These are phyloP conservation scores for Cystobasidium ongulense DNA, from an alignment of 768 basidiomycete genomes.

Conservation along the genomic window DNA sequence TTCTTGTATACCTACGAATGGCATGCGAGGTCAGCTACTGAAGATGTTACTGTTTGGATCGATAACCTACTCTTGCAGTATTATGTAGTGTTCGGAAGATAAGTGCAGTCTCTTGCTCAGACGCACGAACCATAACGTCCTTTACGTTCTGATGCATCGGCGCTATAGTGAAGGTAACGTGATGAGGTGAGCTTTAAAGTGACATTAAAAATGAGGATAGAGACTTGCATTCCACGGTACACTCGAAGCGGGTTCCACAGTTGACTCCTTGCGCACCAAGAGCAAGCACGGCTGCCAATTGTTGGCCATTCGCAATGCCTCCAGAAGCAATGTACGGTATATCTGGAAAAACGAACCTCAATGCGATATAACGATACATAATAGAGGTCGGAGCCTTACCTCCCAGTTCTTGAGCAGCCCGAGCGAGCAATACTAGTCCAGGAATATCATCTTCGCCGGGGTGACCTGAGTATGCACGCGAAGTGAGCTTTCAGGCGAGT, in stretches of 20 bases:
- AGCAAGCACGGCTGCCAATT: slow-evolving; percentile 70
- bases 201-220: slow-evolving; percentile 92
- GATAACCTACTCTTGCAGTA: slow-evolving; percentile 61
- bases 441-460: slow-evolving; percentile 84
- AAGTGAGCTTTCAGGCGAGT: not conserved
- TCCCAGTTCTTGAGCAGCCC: slow-evolving; percentile 72
- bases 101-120: slow-evolving; percentile 66
- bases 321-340: slow-evolving; percentile 85
- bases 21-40: no score
- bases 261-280: slow-evolving; percentile 51
- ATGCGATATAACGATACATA: not conserved
- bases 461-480: slow-evolving; percentile 12
- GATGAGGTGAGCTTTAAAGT: slow-evolving; percentile 67
- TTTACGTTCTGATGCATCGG: slow-evolving; percentile 86
- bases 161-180: slow-evolving; percentile 45
- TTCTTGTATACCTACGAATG: slow-evolving; percentile 54
- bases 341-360: not conserved
- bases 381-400: not conserved
- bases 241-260: slow-evolving; percentile 48
- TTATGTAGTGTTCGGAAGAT: slow-evolving; percentile 82
- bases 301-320: slow-evolving; percentile 77
- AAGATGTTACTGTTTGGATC: no score
- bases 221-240: slow-evolving; percentile 48
- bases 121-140: slow-evolving; percentile 72
- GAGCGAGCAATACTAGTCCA: slow-evolving; percentile 72